Evolutionary conservation across 2,329 filamentous ascomycete genomes (phyloP).

Genomic region (Didymosphaeria variabile): DNA sequence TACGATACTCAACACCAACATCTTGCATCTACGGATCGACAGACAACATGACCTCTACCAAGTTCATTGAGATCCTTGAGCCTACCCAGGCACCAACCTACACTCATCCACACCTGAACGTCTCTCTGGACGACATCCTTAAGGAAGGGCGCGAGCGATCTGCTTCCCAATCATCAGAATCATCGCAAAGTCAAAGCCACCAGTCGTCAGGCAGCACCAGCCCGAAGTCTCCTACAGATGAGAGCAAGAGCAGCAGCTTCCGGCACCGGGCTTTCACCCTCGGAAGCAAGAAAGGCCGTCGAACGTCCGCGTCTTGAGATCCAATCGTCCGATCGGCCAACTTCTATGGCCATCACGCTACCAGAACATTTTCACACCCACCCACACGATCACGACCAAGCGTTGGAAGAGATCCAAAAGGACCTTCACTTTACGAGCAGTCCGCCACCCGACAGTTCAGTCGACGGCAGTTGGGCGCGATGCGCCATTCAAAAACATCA

Average conservation of each 20-base stretch:
- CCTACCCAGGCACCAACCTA: slow-evolving; percentile 42
- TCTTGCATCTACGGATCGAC: not conserved
- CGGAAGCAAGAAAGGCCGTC: slow-evolving; percentile 45
- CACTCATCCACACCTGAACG: slow-evolving; percentile 50
- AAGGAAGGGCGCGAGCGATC: slow-evolving; percentile 49
- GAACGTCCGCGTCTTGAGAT: slow-evolving; percentile 24
- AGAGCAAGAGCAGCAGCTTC: slow-evolving; percentile 36
- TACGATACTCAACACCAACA: not conserved
- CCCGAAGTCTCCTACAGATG: slow-evolving; percentile 39
- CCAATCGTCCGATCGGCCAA: not conserved
- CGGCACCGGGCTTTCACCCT: slow-evolving; percentile 40
- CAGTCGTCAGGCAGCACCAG: slow-evolving; percentile 33
- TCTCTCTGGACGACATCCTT: slow-evolving; percentile 51
- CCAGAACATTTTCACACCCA: slow-evolving; percentile 4
- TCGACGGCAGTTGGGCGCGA: slow-evolving; percentile 4
- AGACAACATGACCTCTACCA: slow-evolving; percentile 41
- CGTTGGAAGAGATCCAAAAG: slow-evolving; percentile 37
- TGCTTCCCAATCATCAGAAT: slow-evolving; percentile 42
- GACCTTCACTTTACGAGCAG: not conserved
- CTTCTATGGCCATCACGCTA: not conserved
- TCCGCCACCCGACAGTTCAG: not conserved
- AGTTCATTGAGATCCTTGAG: slow-evolving; percentile 52
- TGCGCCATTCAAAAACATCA: slow-evolving; percentile 8
- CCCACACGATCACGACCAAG: slow-evolving; percentile 35
- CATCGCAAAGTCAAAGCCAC: slow-evolving; percentile 29